These are phyloP conservation scores for Pisolithus sp. DNA, from an alignment of 768 basidiomycete species.

Conservation along the genomic window DNA sequence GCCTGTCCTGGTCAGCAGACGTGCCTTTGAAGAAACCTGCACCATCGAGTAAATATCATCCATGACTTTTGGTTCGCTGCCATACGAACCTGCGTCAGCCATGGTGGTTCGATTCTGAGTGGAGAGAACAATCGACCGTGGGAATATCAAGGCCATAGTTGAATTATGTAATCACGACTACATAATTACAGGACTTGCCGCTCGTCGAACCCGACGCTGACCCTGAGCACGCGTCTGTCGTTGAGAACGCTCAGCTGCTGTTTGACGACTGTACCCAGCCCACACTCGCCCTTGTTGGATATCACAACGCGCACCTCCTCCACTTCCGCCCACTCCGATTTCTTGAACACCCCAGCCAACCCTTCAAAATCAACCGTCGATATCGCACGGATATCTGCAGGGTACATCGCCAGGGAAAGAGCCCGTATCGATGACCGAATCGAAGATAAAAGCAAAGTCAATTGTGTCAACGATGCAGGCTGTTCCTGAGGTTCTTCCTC, in stretches of 20 bases:
- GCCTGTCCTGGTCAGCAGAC: constrained; percentile 83
- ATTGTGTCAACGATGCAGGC: constrained; percentile 13
- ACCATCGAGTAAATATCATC: constrained; percentile 4
- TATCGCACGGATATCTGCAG: constrained; percentile 26
- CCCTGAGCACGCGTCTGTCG: constrained; percentile 23
- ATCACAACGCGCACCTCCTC: constrained; percentile 24
- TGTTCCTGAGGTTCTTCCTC: constrained; percentile 8
- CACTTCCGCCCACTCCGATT: constrained; percentile 15
- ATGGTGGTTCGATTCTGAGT: constrained; percentile 26
- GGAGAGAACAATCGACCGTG: neutral
- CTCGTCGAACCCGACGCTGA: constrained; percentile 27
- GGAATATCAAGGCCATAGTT: neutral
- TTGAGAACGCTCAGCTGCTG: constrained; percentile 16
- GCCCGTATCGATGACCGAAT: constrained; percentile 25
- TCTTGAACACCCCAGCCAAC: constrained; percentile 17
- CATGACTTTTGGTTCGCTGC: constrained; percentile 8
- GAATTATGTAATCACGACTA: neutral
- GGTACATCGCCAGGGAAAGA: constrained; percentile 26
- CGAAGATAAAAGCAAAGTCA: constrained; percentile 22
- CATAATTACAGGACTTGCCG: constrained; percentile 23
- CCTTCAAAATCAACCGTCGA: constrained; percentile 25
- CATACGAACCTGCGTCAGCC: constrained; percentile 54
- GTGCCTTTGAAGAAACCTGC: constrained; percentile 87
- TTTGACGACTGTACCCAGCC: constrained; percentile 18
- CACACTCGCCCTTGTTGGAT: constrained; percentile 24